These are phyloP conservation scores for Aulographum hederae DNA, from an alignment of 2,329 filamentous ascomycete genomes.

Conservation along the genomic window DNA sequence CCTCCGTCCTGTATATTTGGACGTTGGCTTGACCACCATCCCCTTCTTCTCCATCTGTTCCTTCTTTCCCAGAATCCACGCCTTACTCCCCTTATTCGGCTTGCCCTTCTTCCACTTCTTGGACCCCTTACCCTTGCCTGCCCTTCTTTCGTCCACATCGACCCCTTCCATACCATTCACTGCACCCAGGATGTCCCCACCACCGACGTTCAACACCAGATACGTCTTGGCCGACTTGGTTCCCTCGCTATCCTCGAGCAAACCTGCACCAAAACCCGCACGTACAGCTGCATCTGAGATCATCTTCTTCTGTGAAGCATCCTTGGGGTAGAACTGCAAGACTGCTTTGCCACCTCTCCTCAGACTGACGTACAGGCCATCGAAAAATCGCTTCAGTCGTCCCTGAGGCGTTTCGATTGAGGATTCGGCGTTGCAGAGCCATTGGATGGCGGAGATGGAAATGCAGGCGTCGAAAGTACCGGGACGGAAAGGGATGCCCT, in stretches of 20 bases:
- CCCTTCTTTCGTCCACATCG: constrained; percentile 40
- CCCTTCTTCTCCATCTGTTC: constrained; percentile 89
- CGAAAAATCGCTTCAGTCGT: constrained; percentile 72
- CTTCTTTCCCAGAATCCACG: constrained; percentile 73
- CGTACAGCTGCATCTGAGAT: constrained; percentile 79
- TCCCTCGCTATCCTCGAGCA: constrained; percentile 86
- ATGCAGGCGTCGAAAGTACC: constrained; percentile 91
- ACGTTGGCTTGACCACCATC: constrained; percentile 79
- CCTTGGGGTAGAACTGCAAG: constrained; percentile 97
- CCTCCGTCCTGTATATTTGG: constrained; percentile 88
- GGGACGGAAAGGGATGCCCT: constrained; percentile 83
- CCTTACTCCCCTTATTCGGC: constrained; percentile 63
- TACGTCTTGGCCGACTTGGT: constrained; percentile 98
- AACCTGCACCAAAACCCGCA: constrained; percentile 85
- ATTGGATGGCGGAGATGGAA: constrained; percentile 90
- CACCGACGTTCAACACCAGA: constrained; percentile 77
- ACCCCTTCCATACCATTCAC: constrained; percentile 80
- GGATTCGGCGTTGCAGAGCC: constrained; percentile 90
- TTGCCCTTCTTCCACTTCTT: constrained; percentile 33
- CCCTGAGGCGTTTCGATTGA: constrained; percentile 55
- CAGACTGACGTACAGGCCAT: constrained; percentile 72
- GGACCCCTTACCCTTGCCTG: constrained; percentile 28
- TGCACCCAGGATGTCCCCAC: constrained; percentile 67
- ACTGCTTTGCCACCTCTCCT: constrained; percentile 75
- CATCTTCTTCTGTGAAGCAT: constrained; percentile 80